phyloP scores from a whole-genome alignment of 2,329 filamentous ascomycete genomes.

The Fonsecaea monophora region DNA sequence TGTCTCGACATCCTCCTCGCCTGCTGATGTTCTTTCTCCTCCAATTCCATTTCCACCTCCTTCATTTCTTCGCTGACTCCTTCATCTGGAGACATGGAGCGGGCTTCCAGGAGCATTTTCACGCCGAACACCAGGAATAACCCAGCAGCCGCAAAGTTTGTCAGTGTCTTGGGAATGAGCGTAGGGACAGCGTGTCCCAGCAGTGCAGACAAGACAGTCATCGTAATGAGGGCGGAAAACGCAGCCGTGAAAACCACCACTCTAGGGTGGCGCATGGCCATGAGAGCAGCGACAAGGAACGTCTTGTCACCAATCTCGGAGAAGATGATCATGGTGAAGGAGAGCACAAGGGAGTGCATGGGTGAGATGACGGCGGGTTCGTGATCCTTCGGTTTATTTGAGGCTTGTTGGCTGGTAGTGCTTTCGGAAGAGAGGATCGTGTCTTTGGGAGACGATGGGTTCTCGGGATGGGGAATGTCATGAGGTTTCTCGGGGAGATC shows the following conservation, averaged over 20 bases:
- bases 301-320: slow-evolving; percentile 99
- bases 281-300: slow-evolving; percentile 93
- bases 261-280: slow-evolving; percentile 98
- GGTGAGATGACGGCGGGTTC: slow-evolving; percentile 69
- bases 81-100: slow-evolving; percentile 86
- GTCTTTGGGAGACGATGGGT: slow-evolving; percentile 67
- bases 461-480: slow-evolving; percentile 74
- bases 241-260: slow-evolving; percentile 93
- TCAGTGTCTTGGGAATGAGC: slow-evolving; percentile 87
- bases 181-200: slow-evolving; percentile 91
- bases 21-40: slow-evolving; percentile 85
- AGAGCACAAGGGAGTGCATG: slow-evolving; percentile 86
- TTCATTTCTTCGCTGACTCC: slow-evolving; percentile 97
- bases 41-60: slow-evolving; percentile 91
- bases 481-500: slow-evolving; percentile 80
- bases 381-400: slow-evolving; percentile 41
- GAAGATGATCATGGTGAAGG: slow-evolving; percentile 95
- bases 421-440: slow-evolving; percentile 64
- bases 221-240: slow-evolving; percentile 86
- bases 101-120: slow-evolving; percentile 82
- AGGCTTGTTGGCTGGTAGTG: slow-evolving; percentile 41
- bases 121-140: slow-evolving; percentile 90
- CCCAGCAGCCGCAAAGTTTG: slow-evolving; percentile 81
- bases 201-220: slow-evolving; percentile 93
- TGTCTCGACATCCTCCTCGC: slow-evolving; percentile 64